A percentile compares a stretch with the other conserved stretches of the same genome.
These are phyloP conservation scores for Teunomyces pallodes DNA, from an alignment of 805 yeast species.

Conservation along the genomic window DNA sequence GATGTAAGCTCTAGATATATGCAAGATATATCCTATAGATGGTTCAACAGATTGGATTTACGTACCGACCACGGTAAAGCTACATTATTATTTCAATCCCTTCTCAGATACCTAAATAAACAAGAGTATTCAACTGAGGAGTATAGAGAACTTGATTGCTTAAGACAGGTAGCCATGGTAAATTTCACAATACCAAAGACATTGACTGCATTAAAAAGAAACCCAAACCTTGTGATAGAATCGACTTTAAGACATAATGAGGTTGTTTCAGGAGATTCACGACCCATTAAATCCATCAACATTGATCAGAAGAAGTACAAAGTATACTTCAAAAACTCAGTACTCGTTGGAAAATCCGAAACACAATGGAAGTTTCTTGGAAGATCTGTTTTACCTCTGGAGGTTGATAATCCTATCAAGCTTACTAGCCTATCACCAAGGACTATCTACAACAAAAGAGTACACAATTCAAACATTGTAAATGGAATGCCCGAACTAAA, in stretches of 20 bases:
- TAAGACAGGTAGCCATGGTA: conserved; percentile 20
- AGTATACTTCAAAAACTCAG: conserved; percentile 19
- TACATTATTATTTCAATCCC: conserved; percentile 22
- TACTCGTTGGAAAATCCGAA: conserved; percentile 28
- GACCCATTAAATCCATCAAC: conserved; percentile 14
- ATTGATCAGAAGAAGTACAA: conserved; percentile 13
- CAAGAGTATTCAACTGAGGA: conserved; percentile 3
- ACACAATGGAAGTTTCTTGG: conserved; percentile 36
- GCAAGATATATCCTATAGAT: conserved; percentile 28
- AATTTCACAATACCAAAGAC: conserved; percentile 25
- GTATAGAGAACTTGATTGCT: conserved; percentile 17
- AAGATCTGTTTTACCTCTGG: conserved; percentile 21
- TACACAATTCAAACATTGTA: conserved; percentile 15
- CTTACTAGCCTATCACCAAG: conserved; percentile 17
- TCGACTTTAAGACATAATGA: conserved; percentile 28
- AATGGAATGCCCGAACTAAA: conserved; percentile 18
- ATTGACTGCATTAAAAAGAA: conserved; percentile 23
- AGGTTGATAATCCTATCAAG: conserved; percentile 18
- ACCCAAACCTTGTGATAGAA: conserved; percentile 24
- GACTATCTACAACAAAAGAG: conserved; percentile 19
- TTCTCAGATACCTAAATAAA: conserved; percentile 20
- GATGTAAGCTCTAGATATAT: conserved; percentile 34
- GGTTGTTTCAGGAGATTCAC: conserved; percentile 11
- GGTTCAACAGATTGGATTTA: conserved; percentile 26
- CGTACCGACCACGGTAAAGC: conserved; percentile 26